Conservation (phyloP, 805 yeast genomes). For the Metschnikowia dekortorum region DNA sequence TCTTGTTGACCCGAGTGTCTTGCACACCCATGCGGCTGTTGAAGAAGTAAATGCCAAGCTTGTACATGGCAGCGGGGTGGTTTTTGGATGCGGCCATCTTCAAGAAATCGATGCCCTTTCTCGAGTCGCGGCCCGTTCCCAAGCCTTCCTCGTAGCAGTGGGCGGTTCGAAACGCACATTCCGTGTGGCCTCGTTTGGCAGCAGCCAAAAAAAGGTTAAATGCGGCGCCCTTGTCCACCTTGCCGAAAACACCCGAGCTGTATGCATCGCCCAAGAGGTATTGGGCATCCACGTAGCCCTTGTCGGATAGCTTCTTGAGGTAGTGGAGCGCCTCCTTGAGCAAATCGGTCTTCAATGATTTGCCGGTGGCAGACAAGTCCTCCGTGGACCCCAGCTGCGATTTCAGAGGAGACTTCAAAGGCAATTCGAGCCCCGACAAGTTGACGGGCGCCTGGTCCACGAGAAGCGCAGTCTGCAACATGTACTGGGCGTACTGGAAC, state of each 20-base stretch:
- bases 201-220: constrained; percentile 77
- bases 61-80: constrained; percentile 96
- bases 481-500: constrained; percentile 86
- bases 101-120: constrained; percentile 77
- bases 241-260: constrained; percentile 79
- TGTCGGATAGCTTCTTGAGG: constrained; percentile 66
- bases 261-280: constrained; percentile 88
- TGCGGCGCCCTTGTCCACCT: constrained; percentile 73
- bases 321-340: constrained; percentile 74
- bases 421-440: not conserved
- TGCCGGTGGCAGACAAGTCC: not conserved
- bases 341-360: constrained; percentile 47
- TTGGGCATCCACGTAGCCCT: constrained; percentile 87
- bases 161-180: constrained; percentile 87
- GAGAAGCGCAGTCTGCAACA: constrained; percentile 73
- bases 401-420: not conserved
- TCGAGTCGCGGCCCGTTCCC: constrained; percentile 85
- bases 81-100: constrained; percentile 85
- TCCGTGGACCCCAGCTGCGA: not conserved
- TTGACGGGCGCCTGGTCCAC: constrained; percentile 6
- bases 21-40: constrained; percentile 80
- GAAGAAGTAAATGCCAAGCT: constrained; percentile 82
- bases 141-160: constrained; percentile 90
- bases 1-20: constrained; percentile 62
- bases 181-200: constrained; percentile 90